Percentiles rank a stretch among this genome's conserved stretches.
Evolutionary conservation across 75 land plant genomes (phyloP).

Genomic region (Azolla pinnata): DNA sequence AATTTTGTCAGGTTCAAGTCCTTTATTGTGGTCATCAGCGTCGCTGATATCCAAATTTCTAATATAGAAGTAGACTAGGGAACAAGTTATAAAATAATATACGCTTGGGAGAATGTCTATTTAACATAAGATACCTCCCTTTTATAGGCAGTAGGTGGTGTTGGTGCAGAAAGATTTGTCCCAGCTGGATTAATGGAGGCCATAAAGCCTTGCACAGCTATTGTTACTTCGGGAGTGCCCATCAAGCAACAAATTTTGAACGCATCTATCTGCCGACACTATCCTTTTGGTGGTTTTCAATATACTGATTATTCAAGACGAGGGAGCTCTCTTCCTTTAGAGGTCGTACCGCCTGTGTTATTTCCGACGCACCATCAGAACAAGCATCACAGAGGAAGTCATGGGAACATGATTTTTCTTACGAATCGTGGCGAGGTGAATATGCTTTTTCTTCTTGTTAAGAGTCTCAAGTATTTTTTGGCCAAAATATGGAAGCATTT

Average conservation of each 20-base stretch:
- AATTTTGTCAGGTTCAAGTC: no score
- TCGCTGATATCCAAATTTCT: no score
- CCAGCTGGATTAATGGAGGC: slow-evolving; percentile 86
- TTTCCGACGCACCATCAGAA: slow-evolving; percentile 65
- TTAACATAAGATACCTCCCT: no score
- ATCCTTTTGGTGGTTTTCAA: slow-evolving; percentile 62
- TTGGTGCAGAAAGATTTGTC: slow-evolving; percentile 74
- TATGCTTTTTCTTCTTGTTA: background rate
- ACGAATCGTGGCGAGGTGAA: slow-evolving; percentile 91
- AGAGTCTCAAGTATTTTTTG: no score
- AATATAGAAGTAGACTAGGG: no score
- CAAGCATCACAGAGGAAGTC: slow-evolving; percentile 74
- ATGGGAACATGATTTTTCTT: slow-evolving; percentile 86
- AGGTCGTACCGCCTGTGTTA: slow-evolving; percentile 82
- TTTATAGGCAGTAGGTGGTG: slow-evolving; percentile 80
- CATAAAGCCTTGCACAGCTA: slow-evolving; percentile 86
- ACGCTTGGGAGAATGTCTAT: no score
- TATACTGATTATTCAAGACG: slow-evolving; percentile 55
- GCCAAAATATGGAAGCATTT: no score
- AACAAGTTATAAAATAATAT: no score
- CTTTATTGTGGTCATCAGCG: no score
- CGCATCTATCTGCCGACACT: slow-evolving; percentile 83
- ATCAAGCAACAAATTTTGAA: slow-evolving; percentile 87
- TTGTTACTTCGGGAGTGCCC: slow-evolving; percentile 96
- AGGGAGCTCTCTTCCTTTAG: slow-evolving; percentile 39